Percentiles rank a stretch among this genome's conserved stretches.
Conservation (phyloP, 2,329 filamentous ascomycete genomes). For the Xylariomycetidae sp. region DNA sequence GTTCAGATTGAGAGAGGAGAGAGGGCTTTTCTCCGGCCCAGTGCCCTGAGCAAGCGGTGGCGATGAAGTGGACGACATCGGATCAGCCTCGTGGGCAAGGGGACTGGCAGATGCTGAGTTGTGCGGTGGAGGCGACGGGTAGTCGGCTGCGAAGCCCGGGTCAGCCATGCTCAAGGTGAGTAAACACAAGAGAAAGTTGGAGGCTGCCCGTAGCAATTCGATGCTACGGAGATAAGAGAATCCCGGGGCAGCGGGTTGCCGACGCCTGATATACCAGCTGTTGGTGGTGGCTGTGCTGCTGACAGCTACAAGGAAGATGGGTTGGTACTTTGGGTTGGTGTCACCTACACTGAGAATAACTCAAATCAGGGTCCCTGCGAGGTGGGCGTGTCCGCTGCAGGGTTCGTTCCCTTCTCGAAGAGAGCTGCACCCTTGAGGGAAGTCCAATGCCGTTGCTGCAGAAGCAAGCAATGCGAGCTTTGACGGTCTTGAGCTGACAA, state of each 20-base stretch:
- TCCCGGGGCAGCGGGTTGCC: conserved; percentile 8
- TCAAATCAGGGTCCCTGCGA: conserved; percentile 14
- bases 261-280: conserved; percentile 13
- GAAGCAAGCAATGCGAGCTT: too few species aligned
- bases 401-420: conserved; percentile 5
- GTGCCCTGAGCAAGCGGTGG: conserved; percentile 22
- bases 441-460: too few species aligned
- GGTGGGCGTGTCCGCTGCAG: conserved; percentile 7
- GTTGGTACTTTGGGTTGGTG: conserved; percentile 9
- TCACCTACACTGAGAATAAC: conserved; percentile 16
- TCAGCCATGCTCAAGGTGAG: too few species aligned
- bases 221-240: conserved; percentile 7
- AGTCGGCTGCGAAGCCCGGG: conserved; percentile 27
- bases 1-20: conserved; percentile 45
- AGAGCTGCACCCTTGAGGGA: too few species aligned
- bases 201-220: too few species aligned
- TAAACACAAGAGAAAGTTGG: too few species aligned
- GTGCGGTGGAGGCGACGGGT: conserved; percentile 30
- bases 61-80: conserved; percentile 44
- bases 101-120: conserved; percentile 27
- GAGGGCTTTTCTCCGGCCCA: conserved; percentile 27
- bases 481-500: too few species aligned
- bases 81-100: conserved; percentile 28
- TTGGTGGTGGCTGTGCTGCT: conserved; percentile 14
- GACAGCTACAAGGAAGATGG: conserved; percentile 7